These are phyloP conservation scores for Zygosaccharomyces bailii DNA, from an alignment of 805 yeast genomes.

Conservation along the genomic window DNA sequence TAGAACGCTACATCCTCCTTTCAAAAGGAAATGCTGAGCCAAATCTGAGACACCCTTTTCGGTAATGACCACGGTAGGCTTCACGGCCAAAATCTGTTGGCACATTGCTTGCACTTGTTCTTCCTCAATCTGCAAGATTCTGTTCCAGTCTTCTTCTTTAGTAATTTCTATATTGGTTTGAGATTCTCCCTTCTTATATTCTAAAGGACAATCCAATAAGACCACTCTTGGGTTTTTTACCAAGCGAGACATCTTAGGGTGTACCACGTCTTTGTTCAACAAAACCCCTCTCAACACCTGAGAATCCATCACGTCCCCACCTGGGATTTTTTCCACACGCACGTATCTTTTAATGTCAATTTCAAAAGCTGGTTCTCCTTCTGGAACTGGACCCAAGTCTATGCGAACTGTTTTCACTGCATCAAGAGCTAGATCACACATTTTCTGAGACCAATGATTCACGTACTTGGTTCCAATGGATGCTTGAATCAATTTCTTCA, in stretches of 20 bases:
- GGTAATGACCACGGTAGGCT: slow-evolving; percentile 92
- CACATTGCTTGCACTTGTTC: slow-evolving; percentile 90
- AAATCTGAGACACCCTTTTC: slow-evolving; percentile 98
- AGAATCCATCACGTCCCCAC: slow-evolving; percentile 93
- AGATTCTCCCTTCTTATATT: slow-evolving; percentile 98
- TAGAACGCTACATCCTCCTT: slow-evolving; percentile 88
- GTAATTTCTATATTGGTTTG: slow-evolving; percentile 97
- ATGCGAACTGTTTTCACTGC: slow-evolving; percentile 83
- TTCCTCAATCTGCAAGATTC: slow-evolving; percentile 93
- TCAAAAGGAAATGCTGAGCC: slow-evolving; percentile 93
- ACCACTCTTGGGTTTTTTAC: slow-evolving; percentile 87
- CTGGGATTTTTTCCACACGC: slow-evolving; percentile 93
- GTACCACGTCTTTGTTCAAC: slow-evolving; percentile 96
- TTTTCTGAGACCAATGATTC: slow-evolving; percentile 81
- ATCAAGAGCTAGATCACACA: slow-evolving; percentile 83
- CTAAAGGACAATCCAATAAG: slow-evolving; percentile 92
- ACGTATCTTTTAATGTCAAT: slow-evolving; percentile 91
- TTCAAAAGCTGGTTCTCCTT: slow-evolving; percentile 60
- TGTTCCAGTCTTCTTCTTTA: slow-evolving; percentile 93
- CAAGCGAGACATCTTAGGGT: slow-evolving; percentile 92
- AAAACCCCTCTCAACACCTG: slow-evolving; percentile 86
- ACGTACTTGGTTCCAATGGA: slow-evolving; percentile 96
- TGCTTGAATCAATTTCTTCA: slow-evolving; percentile 81
- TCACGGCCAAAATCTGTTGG: slow-evolving; percentile 75
- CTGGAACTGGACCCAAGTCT: slow-evolving; percentile 43